Conservation (phyloP, 306 rosid genomes). For the Quercus glauca region DNA sequence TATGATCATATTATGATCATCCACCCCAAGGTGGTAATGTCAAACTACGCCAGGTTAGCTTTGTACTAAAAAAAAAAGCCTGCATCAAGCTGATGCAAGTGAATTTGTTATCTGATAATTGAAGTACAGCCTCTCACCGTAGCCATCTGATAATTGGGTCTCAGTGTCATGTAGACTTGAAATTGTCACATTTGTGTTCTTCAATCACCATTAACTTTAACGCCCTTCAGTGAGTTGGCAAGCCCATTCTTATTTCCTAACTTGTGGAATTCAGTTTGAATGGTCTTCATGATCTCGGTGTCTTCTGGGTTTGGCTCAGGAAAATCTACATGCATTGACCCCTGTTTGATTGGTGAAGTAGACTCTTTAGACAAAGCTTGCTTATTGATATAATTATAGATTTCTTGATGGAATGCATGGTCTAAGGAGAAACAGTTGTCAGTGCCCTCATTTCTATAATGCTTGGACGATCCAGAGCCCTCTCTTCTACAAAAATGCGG, state of each 20-base stretch:
- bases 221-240: constrained; percentile 40
- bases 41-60: constrained; percentile 25
- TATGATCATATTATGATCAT: constrained; percentile 31
- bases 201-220: constrained; percentile 38
- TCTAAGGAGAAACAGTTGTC: constrained; percentile 75
- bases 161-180: constrained; percentile 7
- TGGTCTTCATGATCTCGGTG: constrained; percentile 55
- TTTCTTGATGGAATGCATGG: constrained; percentile 73
- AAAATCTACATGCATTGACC: constrained; percentile 72
- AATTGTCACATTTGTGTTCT: neutral
- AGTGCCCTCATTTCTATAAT: constrained; percentile 25
- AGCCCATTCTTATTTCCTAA: constrained; percentile 57
- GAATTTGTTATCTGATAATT: constrained; percentile 23
- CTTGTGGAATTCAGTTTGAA: constrained; percentile 68
- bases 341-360: constrained; percentile 50
- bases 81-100: constrained; percentile 57
- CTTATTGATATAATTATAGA: constrained; percentile 51
- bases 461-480: constrained; percentile 69
- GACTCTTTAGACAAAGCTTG: constrained; percentile 50
- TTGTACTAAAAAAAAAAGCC: neutral
- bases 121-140: constrained; percentile 17
- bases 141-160: constrained; percentile 5
- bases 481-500: constrained; percentile 86
- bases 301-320: constrained; percentile 77
- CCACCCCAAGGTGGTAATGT: constrained; percentile 21